These are phyloP conservation scores for Ramichloridium luteum DNA, from an alignment of 2,329 filamentous ascomycete species.

Conservation along the genomic window DNA sequence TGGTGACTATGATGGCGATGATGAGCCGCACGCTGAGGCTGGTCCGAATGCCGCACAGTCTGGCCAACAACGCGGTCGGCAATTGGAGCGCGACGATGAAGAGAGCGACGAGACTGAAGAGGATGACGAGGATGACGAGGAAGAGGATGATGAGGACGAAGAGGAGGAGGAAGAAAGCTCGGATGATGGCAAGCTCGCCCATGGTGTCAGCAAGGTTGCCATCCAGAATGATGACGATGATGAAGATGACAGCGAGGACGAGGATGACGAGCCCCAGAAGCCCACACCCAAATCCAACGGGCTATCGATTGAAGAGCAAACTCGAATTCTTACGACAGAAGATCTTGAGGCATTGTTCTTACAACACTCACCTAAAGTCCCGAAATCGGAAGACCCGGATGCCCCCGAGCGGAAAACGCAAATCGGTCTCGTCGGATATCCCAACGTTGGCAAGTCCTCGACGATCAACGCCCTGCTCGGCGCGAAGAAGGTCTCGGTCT, in stretches of 20 bases:
- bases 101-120: slow-evolving; percentile 27
- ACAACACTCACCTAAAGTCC: slow-evolving; percentile 52
- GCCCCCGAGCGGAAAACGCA: slow-evolving; percentile 55
- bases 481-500: slow-evolving; percentile 96
- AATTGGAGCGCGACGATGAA: slow-evolving; percentile 37
- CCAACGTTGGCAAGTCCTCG: slow-evolving; percentile 97
- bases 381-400: slow-evolving; percentile 32
- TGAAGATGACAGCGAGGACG: slow-evolving; percentile 28
- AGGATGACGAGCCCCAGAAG: slow-evolving; percentile 25
- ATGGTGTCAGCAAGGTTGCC: slow-evolving; percentile 17
- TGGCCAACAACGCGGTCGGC: slow-evolving; percentile 49
- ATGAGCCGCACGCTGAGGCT: slow-evolving; percentile 24
- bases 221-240: slow-evolving; percentile 30
- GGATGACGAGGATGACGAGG: slow-evolving; percentile 22
- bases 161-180: slow-evolving; percentile 34
- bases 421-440: slow-evolving; percentile 92
- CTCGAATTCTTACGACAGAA: slow-evolving; percentile 78
- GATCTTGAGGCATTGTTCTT: slow-evolving; percentile 86
- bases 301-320: slow-evolving; percentile 31
- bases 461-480: slow-evolving; percentile 99
- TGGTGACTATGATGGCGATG: slow-evolving; percentile 41
- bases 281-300: slow-evolving; percentile 23
- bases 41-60: slow-evolving; percentile 16
- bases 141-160: slow-evolving; percentile 17
- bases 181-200: slow-evolving; percentile 28